Conservation (phyloP, 2,329 filamentous ascomycete genomes). For the Ophiostoma quercus region DNA sequence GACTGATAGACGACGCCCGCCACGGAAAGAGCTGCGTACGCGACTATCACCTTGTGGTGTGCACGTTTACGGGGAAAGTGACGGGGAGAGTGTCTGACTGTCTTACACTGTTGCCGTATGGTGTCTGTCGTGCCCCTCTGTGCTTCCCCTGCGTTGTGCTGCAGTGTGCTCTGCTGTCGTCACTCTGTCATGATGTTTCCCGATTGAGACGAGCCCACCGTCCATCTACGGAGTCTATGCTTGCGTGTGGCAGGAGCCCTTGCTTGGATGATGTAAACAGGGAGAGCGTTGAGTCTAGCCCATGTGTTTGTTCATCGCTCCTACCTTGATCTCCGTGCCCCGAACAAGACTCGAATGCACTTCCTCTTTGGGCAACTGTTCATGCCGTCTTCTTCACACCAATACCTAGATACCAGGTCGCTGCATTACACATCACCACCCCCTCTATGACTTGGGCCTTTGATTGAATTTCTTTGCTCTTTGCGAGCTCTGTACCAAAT, state of each 20-base stretch:
- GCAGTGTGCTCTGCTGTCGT: not conserved
- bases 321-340: not conserved
- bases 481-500: not conserved
- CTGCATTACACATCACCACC: constrained; percentile 12
- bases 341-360: not conserved
- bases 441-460: not conserved
- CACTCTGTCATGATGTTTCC: not conserved
- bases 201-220: not conserved
- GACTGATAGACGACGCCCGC: not conserved
- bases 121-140: not conserved
- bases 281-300: not conserved
- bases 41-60: not conserved
- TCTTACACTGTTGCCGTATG: not conserved
- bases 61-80: not conserved
- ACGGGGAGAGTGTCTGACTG: not conserved
- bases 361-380: not conserved
- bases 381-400: not conserved
- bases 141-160: not conserved
- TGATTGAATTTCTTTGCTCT: not conserved
- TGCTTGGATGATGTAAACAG: not conserved
- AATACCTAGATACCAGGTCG: not conserved
- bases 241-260: constrained; percentile 5
- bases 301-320: constrained; percentile 2
- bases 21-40: not conserved
- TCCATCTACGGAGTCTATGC: not conserved